Percentiles rank a stretch among this genome's conserved stretches.
These are phyloP conservation scores for Diaporthe batatas DNA, from an alignment of 2,329 filamentous ascomycete genomes.

Conservation along the genomic window DNA sequence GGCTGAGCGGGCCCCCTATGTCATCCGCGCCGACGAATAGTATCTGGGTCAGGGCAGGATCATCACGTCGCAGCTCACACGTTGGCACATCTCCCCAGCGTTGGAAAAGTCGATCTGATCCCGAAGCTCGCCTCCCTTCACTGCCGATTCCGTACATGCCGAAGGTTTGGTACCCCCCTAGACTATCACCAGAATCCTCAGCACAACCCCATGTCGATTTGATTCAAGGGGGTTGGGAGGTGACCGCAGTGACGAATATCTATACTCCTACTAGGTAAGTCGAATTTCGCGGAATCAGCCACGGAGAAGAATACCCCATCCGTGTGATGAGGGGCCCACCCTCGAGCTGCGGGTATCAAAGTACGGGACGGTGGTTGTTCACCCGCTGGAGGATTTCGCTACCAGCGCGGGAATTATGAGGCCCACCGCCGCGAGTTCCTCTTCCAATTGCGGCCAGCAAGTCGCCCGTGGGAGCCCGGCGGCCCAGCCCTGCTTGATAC, in stretches of 20 bases:
- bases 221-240: constrained; percentile 2
- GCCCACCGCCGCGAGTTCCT: neutral
- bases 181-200: constrained; percentile 9
- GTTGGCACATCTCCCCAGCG: too few species aligned
- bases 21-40: neutral
- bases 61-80: neutral
- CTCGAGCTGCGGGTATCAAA: neutral
- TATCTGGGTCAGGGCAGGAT: too few species aligned
- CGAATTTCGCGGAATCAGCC: constrained; percentile 16
- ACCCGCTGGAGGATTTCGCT: constrained; percentile 5
- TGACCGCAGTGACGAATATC: constrained; percentile 6
- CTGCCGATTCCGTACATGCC: neutral
- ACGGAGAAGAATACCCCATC: constrained; percentile 24
- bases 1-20: too few species aligned
- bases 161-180: neutral
- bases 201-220: constrained; percentile 8
- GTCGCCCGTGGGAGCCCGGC: neutral
- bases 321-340: neutral
- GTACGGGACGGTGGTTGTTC: neutral
- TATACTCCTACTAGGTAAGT: neutral
- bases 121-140: neutral
- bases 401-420: neutral
- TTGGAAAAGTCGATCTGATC: neutral
- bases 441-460: neutral
- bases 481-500: neutral